Evolutionary conservation across 768 basidiomycete species (phyloP), one percentile per base, ranked within the genome.

Genomic region (Mycena crocata): DNA sequence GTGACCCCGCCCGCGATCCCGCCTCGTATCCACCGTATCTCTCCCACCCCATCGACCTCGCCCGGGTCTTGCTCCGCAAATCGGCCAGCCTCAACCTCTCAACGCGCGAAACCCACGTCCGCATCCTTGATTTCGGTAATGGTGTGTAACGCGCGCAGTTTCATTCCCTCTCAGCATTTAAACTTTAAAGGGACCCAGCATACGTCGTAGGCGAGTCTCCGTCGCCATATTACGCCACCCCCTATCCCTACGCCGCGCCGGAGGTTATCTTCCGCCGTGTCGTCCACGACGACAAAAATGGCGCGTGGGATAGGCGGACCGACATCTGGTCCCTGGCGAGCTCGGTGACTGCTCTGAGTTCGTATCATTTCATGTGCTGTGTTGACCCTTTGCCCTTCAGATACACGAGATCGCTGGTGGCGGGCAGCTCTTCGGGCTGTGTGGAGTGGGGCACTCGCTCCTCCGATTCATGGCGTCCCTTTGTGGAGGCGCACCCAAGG

Each of bases 21-120:
- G 35, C 57, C 9, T 59, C 57, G 26, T 59, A 48, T 24, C 57
- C 57, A 17, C 57, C 57, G 24, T 49, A 49, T 24, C 46, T 59
- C 15, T 13, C 24, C 12, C 1, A 23, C 15, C 2, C 19, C 19
- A 1, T 28, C 24, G 32, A 59, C 26, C 46, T 59, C 24, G 32
- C 19, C 1, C 14, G 4, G 3, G 24, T 59, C 23, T 8, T 57
- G 15, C 15, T 26, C 3, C 8, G 2, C 2, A n/a, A 6, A 17
- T 34, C 17, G 24, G 34, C 32, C 7, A 46, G 10, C 15, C 48
- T 57, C 24, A 46, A 10, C 15, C 48, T 57, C 24, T 3, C 24
- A 1, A 1, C 34, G 6, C 57, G 57, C 46, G 34, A 48, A 46
- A 45, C 46, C 17, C 46, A 19, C 13, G 26, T 58, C 1, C 57